Percentiles rank a stretch among this genome's conserved stretches.
These are phyloP conservation scores for Zancudomyces culisetae DNA, from an alignment of 371 early-diverging fungal genomes.

Conservation along the genomic window DNA sequence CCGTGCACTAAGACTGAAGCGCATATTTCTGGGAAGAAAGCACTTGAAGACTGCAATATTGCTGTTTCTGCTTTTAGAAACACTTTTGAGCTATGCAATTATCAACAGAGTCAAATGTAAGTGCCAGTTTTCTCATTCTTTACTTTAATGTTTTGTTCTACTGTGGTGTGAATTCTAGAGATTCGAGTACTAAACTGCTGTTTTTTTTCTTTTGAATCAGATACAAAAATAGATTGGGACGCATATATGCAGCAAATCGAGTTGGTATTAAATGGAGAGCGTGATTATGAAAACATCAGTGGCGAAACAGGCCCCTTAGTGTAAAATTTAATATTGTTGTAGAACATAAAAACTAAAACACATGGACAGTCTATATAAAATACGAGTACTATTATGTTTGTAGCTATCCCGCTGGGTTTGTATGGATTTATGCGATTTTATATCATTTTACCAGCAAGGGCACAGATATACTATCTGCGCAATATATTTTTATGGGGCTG, in stretches of 20 bases:
- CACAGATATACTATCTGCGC: conserved; percentile 42
- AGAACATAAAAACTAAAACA: too few species aligned
- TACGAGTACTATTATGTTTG: not conserved
- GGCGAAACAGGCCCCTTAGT: conserved; percentile 92
- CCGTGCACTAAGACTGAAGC: not conserved
- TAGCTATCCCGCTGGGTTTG: conserved; percentile 71
- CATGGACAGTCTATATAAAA: too few species aligned
- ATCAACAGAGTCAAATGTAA: not conserved
- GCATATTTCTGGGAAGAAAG: not conserved
- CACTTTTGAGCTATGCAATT: not conserved
- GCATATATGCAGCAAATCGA: conserved; percentile 86
- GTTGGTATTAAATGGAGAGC: conserved; percentile 55
- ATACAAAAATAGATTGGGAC: conserved; percentile 89
- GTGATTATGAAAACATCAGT: conserved; percentile 49
- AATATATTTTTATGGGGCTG: conserved; percentile 57
- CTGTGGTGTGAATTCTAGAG: conserved; percentile 2
- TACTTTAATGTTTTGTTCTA: not conserved
- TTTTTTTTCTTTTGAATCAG: conserved; percentile 4
- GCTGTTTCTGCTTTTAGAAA: not conserved
- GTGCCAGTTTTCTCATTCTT: not conserved
- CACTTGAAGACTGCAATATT: not conserved
- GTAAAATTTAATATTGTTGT: conserved; percentile 19
- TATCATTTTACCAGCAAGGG: conserved; percentile 52
- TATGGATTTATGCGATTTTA: conserved; percentile 60
- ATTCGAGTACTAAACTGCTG: not conserved